Percentiles rank a stretch among this genome's conserved stretches.
phyloP scores from a whole-genome alignment of 352 stramenopile genomes.

The Phytophthora litchii region DNA sequence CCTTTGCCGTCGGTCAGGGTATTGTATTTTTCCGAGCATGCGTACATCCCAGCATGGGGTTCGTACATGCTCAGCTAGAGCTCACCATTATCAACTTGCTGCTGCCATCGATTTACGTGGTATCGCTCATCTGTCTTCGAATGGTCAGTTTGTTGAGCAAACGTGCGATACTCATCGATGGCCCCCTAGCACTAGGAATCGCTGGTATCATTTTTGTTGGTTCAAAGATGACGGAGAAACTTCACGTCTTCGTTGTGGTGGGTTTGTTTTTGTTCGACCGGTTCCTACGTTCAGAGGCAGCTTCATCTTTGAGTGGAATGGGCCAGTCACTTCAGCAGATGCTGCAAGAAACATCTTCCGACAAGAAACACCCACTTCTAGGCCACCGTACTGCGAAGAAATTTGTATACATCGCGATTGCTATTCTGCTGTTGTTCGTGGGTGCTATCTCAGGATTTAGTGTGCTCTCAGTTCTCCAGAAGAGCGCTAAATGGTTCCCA shows the following conservation, averaged over 20 bases:
- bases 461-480: conserved; percentile 75
- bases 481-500: conserved; percentile 76
- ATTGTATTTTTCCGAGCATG: conserved; percentile 84
- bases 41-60: conserved; percentile 83
- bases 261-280: conserved; percentile 80
- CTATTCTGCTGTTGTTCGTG: conserved; percentile 73
- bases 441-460: conserved; percentile 77
- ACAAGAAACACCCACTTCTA: conserved; percentile 47
- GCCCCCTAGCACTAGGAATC: conserved; percentile 55
- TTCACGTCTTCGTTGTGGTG: conserved; percentile 77
- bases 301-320: conserved; percentile 58
- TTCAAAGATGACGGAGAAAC: conserved; percentile 82
- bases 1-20: conserved; percentile 76
- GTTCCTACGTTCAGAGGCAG: conserved; percentile 59
- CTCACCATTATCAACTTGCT: conserved; percentile 90
- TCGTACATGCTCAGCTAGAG: conserved; percentile 87
- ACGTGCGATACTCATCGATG: conserved; percentile 51
- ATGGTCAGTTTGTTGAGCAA: conserved; percentile 67
- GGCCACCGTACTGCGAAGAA: conserved; percentile 65
- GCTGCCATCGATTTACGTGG: conserved; percentile 85
- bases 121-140: conserved; percentile 80
- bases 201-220: conserved; percentile 61
- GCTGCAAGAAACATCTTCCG: conserved; percentile 56
- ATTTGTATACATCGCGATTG: conserved; percentile 66
- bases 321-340: conserved; percentile 65